These are phyloP conservation scores for Graphilbum fragrans DNA, from an alignment of 2,329 filamentous ascomycete genomes.

Conservation along the genomic window DNA sequence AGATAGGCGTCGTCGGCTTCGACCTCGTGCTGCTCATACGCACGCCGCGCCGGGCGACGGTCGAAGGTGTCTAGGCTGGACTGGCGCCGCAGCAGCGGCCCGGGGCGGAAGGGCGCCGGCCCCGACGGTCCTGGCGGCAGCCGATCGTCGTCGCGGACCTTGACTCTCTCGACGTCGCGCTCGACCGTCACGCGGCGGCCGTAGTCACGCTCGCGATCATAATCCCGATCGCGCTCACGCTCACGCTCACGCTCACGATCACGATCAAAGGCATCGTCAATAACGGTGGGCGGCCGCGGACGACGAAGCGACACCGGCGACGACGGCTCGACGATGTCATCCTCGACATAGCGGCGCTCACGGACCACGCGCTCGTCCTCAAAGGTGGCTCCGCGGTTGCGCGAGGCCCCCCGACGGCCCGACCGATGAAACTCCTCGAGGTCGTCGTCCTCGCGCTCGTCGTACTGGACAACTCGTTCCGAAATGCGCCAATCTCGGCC, in stretches of 20 bases:
- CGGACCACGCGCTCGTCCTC: constrained; percentile 33
- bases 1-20: not conserved
- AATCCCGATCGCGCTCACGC: not conserved
- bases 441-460: constrained; percentile 20
- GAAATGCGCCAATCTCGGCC: not conserved
- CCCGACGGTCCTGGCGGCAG: constrained; percentile 16
- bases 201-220: not conserved
- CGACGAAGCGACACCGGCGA: not conserved
- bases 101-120: constrained; percentile 45
- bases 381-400: constrained; percentile 26
- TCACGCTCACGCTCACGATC: not conserved
- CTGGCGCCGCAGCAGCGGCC: constrained; percentile 59
- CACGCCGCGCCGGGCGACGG: constrained; percentile 41
- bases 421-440: not conserved
- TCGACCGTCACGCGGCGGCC: not conserved
- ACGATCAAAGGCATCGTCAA: not conserved
- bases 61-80: constrained; percentile 89
- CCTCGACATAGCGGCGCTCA: constrained; percentile 36
- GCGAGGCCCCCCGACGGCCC: constrained; percentile 15
- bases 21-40: constrained; percentile 13
- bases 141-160: constrained; percentile 23
- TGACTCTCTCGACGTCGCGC: constrained; percentile 27
- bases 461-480: constrained; percentile 11
- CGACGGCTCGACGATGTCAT: constrained; percentile 29
- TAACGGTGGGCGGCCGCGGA: constrained; percentile 14